Base-by-base conservation (phyloP, 352 stramenopile species). In the Blastocystis sp. region DNA sequence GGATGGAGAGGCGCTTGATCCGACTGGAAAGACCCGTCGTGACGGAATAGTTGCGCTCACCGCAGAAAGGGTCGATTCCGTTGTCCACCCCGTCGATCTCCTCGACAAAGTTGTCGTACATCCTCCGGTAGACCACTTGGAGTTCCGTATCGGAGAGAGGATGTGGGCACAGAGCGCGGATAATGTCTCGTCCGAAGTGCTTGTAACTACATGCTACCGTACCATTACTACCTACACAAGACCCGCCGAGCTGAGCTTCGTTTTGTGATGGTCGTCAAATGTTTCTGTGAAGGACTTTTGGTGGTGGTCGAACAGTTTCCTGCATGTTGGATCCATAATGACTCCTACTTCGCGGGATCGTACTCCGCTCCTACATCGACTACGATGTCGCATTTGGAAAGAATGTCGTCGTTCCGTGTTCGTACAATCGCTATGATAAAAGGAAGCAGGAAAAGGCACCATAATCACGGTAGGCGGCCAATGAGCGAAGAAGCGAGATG, bases 101-200 rank as follows among this genome's bases (percentile, higher is more conserved):
- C 36, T 86, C 75, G 11, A 86, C 75, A 21, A 86, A 86, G 6
- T 72, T 56, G 32, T 86, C 65, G 63, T 86, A 86, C 32, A 86
- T 4, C 8, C 27, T 38, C 34, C 6, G 11, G 38, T 73, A 44
- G 6, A 73, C 27, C 2, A 53, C 8, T 21, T 48, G 3, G 2
- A 73, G 27, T 18, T 73, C 63, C 16, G 18, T 21, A 4, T 48
- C 34, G 36, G 63, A 36, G 3, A 73, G 42, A 21, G 63, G 14
- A 16, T 24, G 29, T 7, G 32, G 8, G 6, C 1, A 29, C 14
- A 73, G 32, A 21, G 8, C 9, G 16, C 18, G 6, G 34, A 73
- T 81, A 32, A 75, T 79, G 14, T 57, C 32, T 16, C 49, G 16
- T 51, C 75, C 75, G 38, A 63, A 86, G 24, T 75, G 59, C 29